Percentiles rank a stretch among this genome's conserved stretches.
Conservation (phyloP, 148 eudicot genomes). For the Rhododendron mucronatum region DNA sequence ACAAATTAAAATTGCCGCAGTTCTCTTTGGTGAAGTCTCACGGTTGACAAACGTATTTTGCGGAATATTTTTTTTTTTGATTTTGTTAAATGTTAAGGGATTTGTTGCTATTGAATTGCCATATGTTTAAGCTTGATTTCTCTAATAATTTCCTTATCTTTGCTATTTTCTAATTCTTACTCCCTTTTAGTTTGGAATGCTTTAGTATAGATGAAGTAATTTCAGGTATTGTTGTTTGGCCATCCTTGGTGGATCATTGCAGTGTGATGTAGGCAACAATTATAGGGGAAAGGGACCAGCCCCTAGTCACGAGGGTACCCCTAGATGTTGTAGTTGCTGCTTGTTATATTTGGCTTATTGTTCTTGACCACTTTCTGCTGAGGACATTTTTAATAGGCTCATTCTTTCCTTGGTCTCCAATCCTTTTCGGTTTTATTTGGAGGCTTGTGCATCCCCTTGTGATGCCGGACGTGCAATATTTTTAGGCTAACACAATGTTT, state of each 20-base stretch:
- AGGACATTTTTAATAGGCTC: neutral
- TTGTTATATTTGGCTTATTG: neutral
- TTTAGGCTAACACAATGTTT: neutral
- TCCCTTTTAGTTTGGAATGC: neutral
- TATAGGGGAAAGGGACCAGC: neutral
- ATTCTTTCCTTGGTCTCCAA: neutral
- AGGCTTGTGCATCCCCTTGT: neutral
- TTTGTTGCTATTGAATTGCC: neutral
- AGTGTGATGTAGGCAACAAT: neutral
- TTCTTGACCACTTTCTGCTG: neutral
- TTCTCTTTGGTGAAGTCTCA: conserved; percentile 64
- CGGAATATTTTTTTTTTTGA: neutral
- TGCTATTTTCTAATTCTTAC: neutral
- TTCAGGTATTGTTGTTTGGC: neutral
- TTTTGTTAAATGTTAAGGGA: neutral
- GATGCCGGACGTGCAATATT: neutral
- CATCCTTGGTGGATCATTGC: neutral
- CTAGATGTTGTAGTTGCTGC: neutral
- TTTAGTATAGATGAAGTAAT: neutral
- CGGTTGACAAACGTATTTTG: neutral
- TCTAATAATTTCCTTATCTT: neutral
- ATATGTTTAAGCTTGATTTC: neutral
- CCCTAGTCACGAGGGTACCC: neutral
- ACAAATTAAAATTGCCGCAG: conserved; percentile 82
- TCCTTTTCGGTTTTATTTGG: neutral